Percentiles rank a stretch among this genome's conserved stretches.
Evolutionary conservation across 2,329 filamentous ascomycete genomes (phyloP).

Genomic region (Phyllosticta capitalensis): DNA sequence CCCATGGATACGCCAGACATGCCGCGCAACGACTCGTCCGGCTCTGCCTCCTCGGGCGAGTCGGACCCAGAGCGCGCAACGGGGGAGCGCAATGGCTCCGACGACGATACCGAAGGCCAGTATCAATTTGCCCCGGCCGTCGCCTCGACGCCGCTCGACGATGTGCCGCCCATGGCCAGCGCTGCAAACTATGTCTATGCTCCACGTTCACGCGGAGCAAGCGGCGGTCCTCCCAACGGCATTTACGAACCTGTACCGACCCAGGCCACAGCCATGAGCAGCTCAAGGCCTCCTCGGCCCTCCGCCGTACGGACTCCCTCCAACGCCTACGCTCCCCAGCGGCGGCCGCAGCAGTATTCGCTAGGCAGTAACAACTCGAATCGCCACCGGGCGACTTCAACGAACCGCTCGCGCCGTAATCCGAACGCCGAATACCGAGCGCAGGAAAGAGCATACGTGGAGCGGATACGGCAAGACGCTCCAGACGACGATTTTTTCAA

Average conservation of each 20-base stretch:
- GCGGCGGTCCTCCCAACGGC: slow-evolving; percentile 14
- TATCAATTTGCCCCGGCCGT: slow-evolving; percentile 32
- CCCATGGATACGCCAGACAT: slow-evolving; percentile 22
- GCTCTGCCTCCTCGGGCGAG: slow-evolving; percentile 37
- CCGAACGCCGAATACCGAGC: slow-evolving; percentile 67
- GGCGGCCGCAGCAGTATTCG: slow-evolving; percentile 39
- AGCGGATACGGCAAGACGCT: slow-evolving; percentile 76
- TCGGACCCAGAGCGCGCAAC: slow-evolving; percentile 35
- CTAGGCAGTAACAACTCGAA: slow-evolving; percentile 31
- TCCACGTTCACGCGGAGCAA: slow-evolving; percentile 18
- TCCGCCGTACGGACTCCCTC: slow-evolving; percentile 37
- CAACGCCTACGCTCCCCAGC: slow-evolving; percentile 41
- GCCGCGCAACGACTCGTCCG: slow-evolving; percentile 35
- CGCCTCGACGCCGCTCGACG: slow-evolving; percentile 23
- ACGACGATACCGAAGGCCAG: slow-evolving; percentile 22
- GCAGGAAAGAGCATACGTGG: slow-evolving; percentile 91
- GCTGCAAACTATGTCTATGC: slow-evolving; percentile 20
- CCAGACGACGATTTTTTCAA: slow-evolving; percentile 58
- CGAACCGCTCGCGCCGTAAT: slow-evolving; percentile 48
- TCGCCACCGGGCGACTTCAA: slow-evolving; percentile 48
- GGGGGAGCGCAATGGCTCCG: slow-evolving; percentile 39
- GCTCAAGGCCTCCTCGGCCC: slow-evolving; percentile 26
- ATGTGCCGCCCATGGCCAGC: slow-evolving; percentile 23
- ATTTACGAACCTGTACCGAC: slow-evolving; percentile 21
- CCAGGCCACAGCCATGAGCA: slow-evolving; percentile 18